A percentile compares a stretch with the other conserved stretches of the same genome.
Conservation (phyloP, 352 stramenopile genomes). For the Phytophthora litchii region DNA sequence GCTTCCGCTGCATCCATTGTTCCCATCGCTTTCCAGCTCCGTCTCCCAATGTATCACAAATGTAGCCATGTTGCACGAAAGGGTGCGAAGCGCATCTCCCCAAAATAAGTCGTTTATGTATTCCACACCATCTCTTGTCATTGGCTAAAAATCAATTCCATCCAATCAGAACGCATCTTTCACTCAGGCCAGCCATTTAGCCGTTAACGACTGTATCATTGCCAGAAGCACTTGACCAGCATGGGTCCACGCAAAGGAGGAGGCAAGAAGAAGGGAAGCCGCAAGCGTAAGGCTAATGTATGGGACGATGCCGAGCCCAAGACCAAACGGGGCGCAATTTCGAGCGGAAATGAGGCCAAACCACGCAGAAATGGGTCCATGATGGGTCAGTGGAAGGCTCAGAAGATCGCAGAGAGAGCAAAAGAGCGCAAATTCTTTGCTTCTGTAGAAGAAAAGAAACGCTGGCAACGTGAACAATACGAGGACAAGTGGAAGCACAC, state of each 20-base stretch:
- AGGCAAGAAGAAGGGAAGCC: conserved; percentile 46
- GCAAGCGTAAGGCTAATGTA: conserved; percentile 60
- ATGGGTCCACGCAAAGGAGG: conserved; percentile 43
- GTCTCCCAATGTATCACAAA: conserved; percentile 20
- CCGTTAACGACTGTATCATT: too few species aligned
- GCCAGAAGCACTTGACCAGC: conserved; percentile 16
- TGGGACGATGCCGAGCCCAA: conserved; percentile 51
- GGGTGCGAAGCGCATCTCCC: conserved; percentile 5
- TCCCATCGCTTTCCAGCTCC: conserved; percentile 4
- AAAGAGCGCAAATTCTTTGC: conserved; percentile 55
- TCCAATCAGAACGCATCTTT: conserved; percentile 14
- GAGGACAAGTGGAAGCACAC: conserved; percentile 36
- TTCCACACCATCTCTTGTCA: neutral
- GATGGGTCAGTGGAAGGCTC: conserved; percentile 79
- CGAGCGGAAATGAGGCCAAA: conserved; percentile 24
- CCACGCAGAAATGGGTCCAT: conserved; percentile 48
- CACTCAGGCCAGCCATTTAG: conserved; percentile 37
- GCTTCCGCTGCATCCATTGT: conserved; percentile 39
- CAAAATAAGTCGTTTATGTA: conserved; percentile 31
- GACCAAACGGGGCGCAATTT: conserved; percentile 15
- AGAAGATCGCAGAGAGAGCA: conserved; percentile 49
- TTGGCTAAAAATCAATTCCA: conserved; percentile 15
- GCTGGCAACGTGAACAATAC: conserved; percentile 47
- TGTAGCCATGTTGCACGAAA: conserved; percentile 36
- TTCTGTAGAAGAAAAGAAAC: conserved; percentile 58